Conservation (phyloP, 2,329 filamentous ascomycete genomes). For the Microdochium nivale region DNA sequence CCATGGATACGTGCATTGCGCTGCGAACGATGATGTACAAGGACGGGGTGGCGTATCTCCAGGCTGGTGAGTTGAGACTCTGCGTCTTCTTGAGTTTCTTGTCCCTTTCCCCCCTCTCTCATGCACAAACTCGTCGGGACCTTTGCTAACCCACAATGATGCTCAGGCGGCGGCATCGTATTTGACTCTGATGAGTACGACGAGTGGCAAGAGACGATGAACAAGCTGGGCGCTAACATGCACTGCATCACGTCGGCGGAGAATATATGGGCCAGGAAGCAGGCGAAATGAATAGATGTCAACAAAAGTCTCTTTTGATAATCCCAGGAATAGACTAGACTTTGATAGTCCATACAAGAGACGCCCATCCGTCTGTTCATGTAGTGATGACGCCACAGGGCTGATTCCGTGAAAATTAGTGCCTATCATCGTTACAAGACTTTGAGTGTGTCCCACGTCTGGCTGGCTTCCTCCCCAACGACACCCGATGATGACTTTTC, state of each 20-base stretch:
- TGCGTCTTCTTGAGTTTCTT: too few species aligned
- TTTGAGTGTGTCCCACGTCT: too few species aligned
- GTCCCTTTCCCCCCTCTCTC: too few species aligned
- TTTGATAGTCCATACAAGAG: constrained; percentile 1
- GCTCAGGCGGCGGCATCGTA: constrained; percentile 72
- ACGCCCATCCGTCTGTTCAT: too few species aligned
- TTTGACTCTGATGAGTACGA: constrained; percentile 87
- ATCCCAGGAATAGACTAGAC: not conserved
- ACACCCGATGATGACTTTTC: too few species aligned
- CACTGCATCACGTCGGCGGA: constrained; percentile 81
- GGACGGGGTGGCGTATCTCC: constrained; percentile 83
- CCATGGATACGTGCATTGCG: constrained; percentile 80
- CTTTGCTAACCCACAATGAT: not conserved
- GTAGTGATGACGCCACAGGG: too few species aligned
- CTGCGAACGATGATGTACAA: constrained; percentile 92
- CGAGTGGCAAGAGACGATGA: constrained; percentile 91
- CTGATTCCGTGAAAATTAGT: too few species aligned
- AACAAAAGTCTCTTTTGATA: not conserved
- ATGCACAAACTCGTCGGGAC: too few species aligned
- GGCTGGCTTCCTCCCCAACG: too few species aligned
- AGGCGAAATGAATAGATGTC: constrained; percentile 10
- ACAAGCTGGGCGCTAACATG: constrained; percentile 89
- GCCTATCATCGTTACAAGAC: too few species aligned
- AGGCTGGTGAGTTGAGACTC: constrained; percentile 55
- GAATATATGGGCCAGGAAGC: constrained; percentile 40